phyloP scores from a whole-genome alignment of 805 yeast species.

The Nakazawaea peltata region DNA sequence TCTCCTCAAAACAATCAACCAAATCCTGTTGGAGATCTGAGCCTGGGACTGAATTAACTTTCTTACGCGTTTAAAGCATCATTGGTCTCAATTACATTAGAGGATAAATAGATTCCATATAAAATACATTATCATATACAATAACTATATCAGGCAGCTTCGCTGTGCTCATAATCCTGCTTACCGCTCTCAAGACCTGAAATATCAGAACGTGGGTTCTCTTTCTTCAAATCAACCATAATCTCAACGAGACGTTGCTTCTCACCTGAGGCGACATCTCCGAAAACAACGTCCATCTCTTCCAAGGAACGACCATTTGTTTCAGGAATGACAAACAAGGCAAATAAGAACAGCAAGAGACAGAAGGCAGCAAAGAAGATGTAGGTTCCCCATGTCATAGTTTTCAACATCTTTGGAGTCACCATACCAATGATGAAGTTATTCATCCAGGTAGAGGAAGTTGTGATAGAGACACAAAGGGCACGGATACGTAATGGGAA shows the following conservation, averaged over 20 bases:
- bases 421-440: constrained; percentile 52
- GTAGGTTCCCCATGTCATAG: constrained; percentile 32
- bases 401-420: constrained; percentile 33
- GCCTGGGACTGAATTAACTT: too few relatives aligned
- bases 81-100: too few relatives aligned
- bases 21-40: too few relatives aligned
- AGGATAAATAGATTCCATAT: too few relatives aligned
- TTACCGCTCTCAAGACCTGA: too few relatives aligned
- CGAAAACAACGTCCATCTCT: constrained; percentile 36
- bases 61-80: too few relatives aligned
- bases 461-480: constrained; percentile 38
- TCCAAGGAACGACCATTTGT: constrained; percentile 38
- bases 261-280: background rate
- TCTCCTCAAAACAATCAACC: too few relatives aligned
- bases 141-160: too few relatives aligned
- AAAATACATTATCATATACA: too few relatives aligned
- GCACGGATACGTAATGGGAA: constrained; percentile 45
- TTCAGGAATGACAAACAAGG: constrained; percentile 34
- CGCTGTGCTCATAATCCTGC: too few relatives aligned
- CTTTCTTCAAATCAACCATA: constrained; percentile 1
- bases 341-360: constrained; percentile 21
- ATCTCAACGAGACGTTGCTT: background rate
- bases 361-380: constrained; percentile 37
- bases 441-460: constrained; percentile 42
- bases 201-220: too few relatives aligned